These are phyloP conservation scores for Penicillium roqueforti DNA, from an alignment of 495 filamentous ascomycete species.

Conservation along the genomic window DNA sequence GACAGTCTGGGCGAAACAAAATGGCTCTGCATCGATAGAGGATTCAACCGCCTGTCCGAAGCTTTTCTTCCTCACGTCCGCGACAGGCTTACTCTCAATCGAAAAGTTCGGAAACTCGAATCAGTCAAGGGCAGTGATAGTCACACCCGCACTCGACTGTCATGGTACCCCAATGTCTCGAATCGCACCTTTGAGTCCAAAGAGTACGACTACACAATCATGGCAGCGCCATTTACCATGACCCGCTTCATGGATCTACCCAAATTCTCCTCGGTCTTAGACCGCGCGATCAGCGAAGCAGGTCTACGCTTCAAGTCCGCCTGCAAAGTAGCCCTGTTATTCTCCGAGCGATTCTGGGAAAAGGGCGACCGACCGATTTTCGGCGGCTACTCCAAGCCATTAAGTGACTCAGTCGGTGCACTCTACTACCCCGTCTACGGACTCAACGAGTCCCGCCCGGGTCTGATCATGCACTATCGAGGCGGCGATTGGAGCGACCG, in stretches of 20 bases:
- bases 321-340: slow-evolving; percentile 64
- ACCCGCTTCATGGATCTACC: slow-evolving; percentile 28
- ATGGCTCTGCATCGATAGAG: slow-evolving; percentile 23
- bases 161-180: slow-evolving; percentile 21
- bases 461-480: slow-evolving; percentile 56
- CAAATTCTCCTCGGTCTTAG: slow-evolving; percentile 31
- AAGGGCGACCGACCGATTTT: slow-evolving; percentile 54
- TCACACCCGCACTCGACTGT: slow-evolving; percentile 15
- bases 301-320: slow-evolving; percentile 47
- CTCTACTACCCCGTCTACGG: slow-evolving; percentile 61
- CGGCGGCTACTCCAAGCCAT: slow-evolving; percentile 51
- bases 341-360: slow-evolving; percentile 63
- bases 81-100: slow-evolving; percentile 20
- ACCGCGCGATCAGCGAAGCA: slow-evolving; percentile 53
- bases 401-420: slow-evolving; percentile 49
- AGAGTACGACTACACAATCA: slow-evolving; percentile 30
- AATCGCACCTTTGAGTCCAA: slow-evolving; percentile 22
- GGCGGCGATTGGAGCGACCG: slow-evolving; percentile 42
- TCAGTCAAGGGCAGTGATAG: slow-evolving; percentile 1
- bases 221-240: slow-evolving; percentile 30
- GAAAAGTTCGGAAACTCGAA: slow-evolving; percentile 22
- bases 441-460: slow-evolving; percentile 56
- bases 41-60: slow-evolving; percentile 24
- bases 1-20: slow-evolving; percentile 14
- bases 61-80: slow-evolving; percentile 25